Conservation (phyloP, 1,139 yeast species). For the Suhomyces wounanorum region DNA sequence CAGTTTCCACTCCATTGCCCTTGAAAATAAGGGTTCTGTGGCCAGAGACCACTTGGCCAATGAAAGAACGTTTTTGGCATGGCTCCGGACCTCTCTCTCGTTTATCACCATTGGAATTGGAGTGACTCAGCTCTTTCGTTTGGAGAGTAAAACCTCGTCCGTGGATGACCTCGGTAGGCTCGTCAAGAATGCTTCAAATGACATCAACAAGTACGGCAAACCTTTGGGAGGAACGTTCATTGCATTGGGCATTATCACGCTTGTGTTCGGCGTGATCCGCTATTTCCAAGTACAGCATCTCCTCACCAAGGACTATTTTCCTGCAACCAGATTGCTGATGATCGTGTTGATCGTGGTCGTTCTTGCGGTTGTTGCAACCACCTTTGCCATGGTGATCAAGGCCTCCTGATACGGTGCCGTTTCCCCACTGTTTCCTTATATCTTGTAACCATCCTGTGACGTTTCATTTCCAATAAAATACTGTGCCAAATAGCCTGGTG, state of each 20-base stretch:
- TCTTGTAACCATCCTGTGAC: neutral
- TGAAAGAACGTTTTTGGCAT: constrained; percentile 76
- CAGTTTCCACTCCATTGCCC: constrained; percentile 17
- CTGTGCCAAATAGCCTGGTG: neutral
- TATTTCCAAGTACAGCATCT: constrained; percentile 45
- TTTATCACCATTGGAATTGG: constrained; percentile 48
- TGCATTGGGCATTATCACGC: constrained; percentile 36
- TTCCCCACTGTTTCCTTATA: no score
- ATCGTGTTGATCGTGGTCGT: constrained; percentile 36
- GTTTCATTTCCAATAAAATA: neutral
- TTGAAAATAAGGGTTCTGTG: constrained; percentile 46
- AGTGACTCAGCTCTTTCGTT: constrained; percentile 42
- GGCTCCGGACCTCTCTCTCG: constrained; percentile 62
- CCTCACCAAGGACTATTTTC: constrained; percentile 48
- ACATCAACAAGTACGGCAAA: constrained; percentile 32
- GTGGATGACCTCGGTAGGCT: constrained; percentile 19
- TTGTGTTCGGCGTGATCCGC: constrained; percentile 35
- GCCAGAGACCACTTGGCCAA: constrained; percentile 68
- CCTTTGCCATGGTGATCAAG: constrained; percentile 18
- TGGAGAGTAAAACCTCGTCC: constrained; percentile 27
- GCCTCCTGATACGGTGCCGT: neutral
- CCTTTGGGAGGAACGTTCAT: constrained; percentile 41
- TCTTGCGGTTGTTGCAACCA: constrained; percentile 22
- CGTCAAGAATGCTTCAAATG: neutral
- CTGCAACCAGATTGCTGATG: constrained; percentile 37